Evolutionary conservation across 2,329 filamentous ascomycete species (phyloP), one percentile per base, ranked within the genome.

Genomic region (Diaporthe caulivora): DNA sequence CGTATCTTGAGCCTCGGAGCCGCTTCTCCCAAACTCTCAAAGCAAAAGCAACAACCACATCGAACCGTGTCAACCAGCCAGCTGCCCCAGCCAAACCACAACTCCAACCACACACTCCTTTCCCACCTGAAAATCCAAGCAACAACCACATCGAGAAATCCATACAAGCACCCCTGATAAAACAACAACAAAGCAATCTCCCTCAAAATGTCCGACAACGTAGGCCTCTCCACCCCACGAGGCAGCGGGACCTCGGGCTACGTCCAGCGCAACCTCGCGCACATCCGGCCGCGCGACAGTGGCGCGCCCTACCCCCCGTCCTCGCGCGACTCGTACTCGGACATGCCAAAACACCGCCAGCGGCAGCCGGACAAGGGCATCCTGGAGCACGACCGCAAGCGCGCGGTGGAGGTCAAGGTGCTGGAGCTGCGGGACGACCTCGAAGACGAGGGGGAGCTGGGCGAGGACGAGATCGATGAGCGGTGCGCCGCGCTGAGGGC

Each of bases 171-270:
- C n/a, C n/a, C n/a, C n/a, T n/a, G n/a, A 11, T 1, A 21, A 57
- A n/a, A 8, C 3, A 55, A 11, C 29, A 34, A 29, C 15, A 29
- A 26, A 26, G n/a, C 18, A 29, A 10, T 6, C 10, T 15, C 21
- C n/a, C 6, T 21, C 31, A 62, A 44, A 78, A 98, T 98, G 97
- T 97, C 95, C 75, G 95, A 97, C 77, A 99, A 99, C 86, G 97
- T 99, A 80, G 97, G 97, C 73, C 94, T 99, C 79, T 92, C 93
- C 72, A 99, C 97, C 6, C 97, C 97, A 3, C 93, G 97, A 80
- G 97, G 97, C 78, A 97, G 94, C 81, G 97, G 97, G 62, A 99
- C 97, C 72, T 98, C 96, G 1, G 97, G 97, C 81, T 98, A 98
- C 82, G 96, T 99, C 72, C 96, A 98, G 85, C 94, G 95, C 83